These are phyloP conservation scores for Onygena corvina DNA, from an alignment of 2,329 filamentous ascomycete genomes.

Conservation along the genomic window DNA sequence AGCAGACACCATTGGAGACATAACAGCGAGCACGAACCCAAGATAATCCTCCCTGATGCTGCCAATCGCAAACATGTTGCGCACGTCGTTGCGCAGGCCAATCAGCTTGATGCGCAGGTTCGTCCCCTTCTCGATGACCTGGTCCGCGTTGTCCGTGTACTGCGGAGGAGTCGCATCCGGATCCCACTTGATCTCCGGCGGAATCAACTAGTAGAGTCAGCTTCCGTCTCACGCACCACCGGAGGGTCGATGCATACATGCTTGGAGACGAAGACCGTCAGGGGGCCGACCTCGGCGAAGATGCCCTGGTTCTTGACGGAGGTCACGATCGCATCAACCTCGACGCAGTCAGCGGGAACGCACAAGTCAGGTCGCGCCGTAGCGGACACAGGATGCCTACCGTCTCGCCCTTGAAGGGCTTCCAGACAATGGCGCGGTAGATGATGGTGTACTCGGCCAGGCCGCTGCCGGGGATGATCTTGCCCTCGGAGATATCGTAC, in stretches of 20 bases:
- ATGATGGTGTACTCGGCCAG: constrained; percentile 89
- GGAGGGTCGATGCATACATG: constrained; percentile 48
- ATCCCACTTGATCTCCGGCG: constrained; percentile 83
- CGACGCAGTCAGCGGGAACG: too few relatives aligned
- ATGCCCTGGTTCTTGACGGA: constrained; percentile 84
- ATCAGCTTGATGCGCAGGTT: constrained; percentile 91
- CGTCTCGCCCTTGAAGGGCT: constrained; percentile 95
- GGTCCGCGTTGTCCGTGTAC: constrained; percentile 89
- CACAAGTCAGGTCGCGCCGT: too few relatives aligned
- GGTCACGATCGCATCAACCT: constrained; percentile 89
- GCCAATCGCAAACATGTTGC: constrained; percentile 91
- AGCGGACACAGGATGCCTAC: constrained; percentile 55
- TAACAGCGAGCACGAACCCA: constrained; percentile 27
- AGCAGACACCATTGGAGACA: not conserved
- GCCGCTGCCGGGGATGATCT: constrained; percentile 81
- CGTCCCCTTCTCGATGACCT: constrained; percentile 84
- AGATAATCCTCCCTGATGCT: constrained; percentile 72
- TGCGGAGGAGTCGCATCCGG: constrained; percentile 92
- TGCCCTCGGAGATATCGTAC: constrained; percentile 84
- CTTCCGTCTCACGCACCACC: constrained; percentile 8
- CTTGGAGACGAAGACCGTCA: constrained; percentile 44
- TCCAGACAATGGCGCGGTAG: constrained; percentile 93
- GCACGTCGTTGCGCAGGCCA: constrained; percentile 83
- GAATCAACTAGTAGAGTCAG: constrained; percentile 57
- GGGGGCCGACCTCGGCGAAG: constrained; percentile 44